Conservation (phyloP, 1,284 basidiomycete genomes). For the Puccinia coronata region DNA sequence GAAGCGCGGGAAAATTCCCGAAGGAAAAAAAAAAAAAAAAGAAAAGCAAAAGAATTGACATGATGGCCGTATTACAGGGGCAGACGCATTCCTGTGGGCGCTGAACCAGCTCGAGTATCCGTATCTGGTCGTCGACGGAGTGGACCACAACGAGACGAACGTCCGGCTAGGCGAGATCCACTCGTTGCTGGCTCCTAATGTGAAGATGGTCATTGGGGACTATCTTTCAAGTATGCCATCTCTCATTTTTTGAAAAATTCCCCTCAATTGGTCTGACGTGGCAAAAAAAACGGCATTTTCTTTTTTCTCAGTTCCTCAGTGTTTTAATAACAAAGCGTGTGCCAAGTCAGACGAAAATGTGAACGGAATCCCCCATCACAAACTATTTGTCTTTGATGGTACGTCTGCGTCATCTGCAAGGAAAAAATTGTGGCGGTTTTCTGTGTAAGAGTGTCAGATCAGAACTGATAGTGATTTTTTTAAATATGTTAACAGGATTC, state of each 20-base stretch:
- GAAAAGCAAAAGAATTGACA: too few species aligned
- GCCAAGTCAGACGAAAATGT: conserved; percentile 14
- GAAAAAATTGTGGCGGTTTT: too few species aligned
- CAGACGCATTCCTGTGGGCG: conserved; percentile 46
- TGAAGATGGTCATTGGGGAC: conserved; percentile 46
- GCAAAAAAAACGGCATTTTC: too few species aligned
- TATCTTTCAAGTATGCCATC: conserved; percentile 40
- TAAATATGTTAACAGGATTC: conserved; percentile 30
- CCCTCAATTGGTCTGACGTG: neutral
- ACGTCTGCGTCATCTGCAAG: too few species aligned
- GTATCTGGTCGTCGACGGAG: conserved; percentile 31
- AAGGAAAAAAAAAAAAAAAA: too few species aligned
- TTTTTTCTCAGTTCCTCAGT: conserved; percentile 27
- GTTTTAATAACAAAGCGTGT: conserved; percentile 10
- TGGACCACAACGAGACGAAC: conserved; percentile 38
- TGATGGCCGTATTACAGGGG: conserved; percentile 18
- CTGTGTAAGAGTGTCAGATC: too few species aligned
- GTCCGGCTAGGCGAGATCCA: conserved; percentile 31
- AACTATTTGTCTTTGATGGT: conserved; percentile 49
- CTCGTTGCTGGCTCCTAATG: conserved; percentile 4
- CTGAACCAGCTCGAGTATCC: conserved; percentile 43
- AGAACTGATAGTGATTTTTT: too few species aligned
- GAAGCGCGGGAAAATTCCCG: too few species aligned
- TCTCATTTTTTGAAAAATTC: neutral
- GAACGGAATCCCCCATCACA: conserved; percentile 32